Evolutionary conservation across 1,284 basidiomycete genomes (phyloP), one percentile per base, ranked within the genome.

Genomic region (Ustilago crameri): DNA sequence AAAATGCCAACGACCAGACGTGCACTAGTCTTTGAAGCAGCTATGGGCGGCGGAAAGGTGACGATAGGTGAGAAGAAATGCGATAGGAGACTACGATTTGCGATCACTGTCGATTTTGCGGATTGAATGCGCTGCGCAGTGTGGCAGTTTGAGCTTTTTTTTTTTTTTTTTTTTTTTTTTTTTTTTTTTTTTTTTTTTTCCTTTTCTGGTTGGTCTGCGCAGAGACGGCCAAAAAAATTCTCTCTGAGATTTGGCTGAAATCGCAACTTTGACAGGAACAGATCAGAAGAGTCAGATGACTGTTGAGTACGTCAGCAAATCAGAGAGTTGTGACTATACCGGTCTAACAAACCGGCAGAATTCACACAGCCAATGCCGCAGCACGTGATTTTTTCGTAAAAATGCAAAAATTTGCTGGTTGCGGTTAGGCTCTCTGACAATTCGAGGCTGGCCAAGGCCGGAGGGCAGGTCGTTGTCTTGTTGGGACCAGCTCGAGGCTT

Each of bases 341-440:
- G 12, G 9, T n/a, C 20, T 18, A 5, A 15, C 4, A n/a, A n/a
- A n/a, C n/a, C n/a, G n/a, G n/a, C n/a, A n/a, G n/a, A n/a, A n/a
- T n/a, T n/a, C n/a, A n/a, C n/a, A n/a, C n/a, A n/a, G n/a, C n/a
- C n/a, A n/a, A n/a, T n/a, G n/a, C n/a, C n/a, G n/a, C n/a, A 10
- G 42, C 47, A 52, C 66, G 59, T 61, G 66, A 51, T 12, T 41
- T 20, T 23, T 22, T n/a, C 30, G 7, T 30, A 7, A 56, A 68
- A 62, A 59, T 68, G 65, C 58, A 68, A 68, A 67, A 62, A 58
- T 46, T 51, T 53, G 27, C 9, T 12, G 26, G 30, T 44, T 24
- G 47, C 34, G 30, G 37, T 30, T 18, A 48, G 45, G 45, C 45
- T 41, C n/a, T 44, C 42, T n/a, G 26, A 34, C 2, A 5, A 30